Base-by-base conservation (phyloP, 192 early-diverging fungal genomes). In the Pilaira anomala region DNA sequence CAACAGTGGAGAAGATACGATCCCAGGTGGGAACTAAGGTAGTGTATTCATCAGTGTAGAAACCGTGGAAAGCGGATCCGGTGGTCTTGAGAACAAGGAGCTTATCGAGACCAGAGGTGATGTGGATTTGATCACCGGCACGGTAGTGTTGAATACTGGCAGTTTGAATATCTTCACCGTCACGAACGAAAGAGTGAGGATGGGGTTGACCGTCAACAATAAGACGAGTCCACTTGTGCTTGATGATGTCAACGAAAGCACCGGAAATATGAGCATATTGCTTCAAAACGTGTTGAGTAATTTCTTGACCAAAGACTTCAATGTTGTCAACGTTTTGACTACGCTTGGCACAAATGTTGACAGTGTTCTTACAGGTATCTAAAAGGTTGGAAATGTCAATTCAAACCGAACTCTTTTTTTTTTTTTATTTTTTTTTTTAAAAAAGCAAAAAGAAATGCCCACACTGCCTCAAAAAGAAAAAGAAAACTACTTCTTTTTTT, bases 71-170 rank as follows among this genome's bases (percentile, higher is more conserved):
- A 56, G 88, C 76, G 16, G 91, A 92, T 53, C 88, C 88, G 25
- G 91, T 92, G 44, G 91, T 89, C 80, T 92, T 92, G 54, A 92
- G 82, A 29, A 92, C 87, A 52, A 87, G 72, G n/a, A 92, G 68
- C 24, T 86, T 85, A 53, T 76, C 76, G 56, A 92, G 79, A 9
- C 89, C 89, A 33, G 89, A 91, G 60, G 75, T 79, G 61, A 89
- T 70, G 24, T 60, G 60, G 12, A 82, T 73, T 14, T 64, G 63
- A 53, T 75, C 53, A n/a, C 69, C 75, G 13, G 54, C 57, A 71
- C 78, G 80, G 42, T 66, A 55, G 48, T 80, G 73, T 26, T 75
- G 65, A 7, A 90, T 74, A 44, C 81, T 73, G 41, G 87, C 83
- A 69, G 83, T 87, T 50, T 84, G 80, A 22, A 81, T 76, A 65